phyloP scores from a whole-genome alignment of 768 basidiomycete genomes.

The Polyporus arcularius region DNA sequence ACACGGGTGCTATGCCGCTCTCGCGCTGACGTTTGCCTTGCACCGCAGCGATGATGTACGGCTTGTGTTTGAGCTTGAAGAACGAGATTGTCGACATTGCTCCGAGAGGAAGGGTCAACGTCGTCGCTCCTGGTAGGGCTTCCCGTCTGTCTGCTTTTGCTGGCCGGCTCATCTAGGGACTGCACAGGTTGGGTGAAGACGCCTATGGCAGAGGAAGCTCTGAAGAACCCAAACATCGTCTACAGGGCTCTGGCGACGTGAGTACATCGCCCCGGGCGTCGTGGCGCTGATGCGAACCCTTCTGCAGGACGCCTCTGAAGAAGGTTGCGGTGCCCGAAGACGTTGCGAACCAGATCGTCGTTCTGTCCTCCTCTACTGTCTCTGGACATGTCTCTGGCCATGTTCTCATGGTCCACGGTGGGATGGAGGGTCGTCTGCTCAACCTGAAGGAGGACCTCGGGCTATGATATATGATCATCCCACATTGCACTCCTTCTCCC shows the following conservation, averaged over 20 bases:
- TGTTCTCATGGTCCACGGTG: slow-evolving; percentile 70
- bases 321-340: slow-evolving; percentile 66
- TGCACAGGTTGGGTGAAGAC: slow-evolving; percentile 48
- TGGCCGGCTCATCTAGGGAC: not conserved
- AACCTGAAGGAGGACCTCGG: slow-evolving; percentile 41
- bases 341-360: slow-evolving; percentile 62
- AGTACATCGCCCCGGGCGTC: slow-evolving; percentile 21
- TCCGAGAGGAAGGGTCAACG: slow-evolving; percentile 69
- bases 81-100: slow-evolving; percentile 82
- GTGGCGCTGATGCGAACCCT: not conserved
- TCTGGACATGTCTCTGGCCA: slow-evolving; percentile 76
- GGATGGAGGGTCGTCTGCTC: slow-evolving; percentile 73
- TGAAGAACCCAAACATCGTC: slow-evolving; percentile 55
- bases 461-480: slow-evolving; percentile 1
- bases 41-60: slow-evolving; percentile 67
- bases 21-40: not conserved
- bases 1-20: not conserved
- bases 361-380: slow-evolving; percentile 58
- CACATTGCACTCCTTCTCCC: too few relatives aligned
- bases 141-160: not conserved
- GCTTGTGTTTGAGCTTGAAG: slow-evolving; percentile 65
- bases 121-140: slow-evolving; percentile 64
- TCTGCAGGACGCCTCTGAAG: slow-evolving; percentile 62
- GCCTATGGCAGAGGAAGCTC: slow-evolving; percentile 57
- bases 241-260: slow-evolving; percentile 71